Conservation (phyloP, 805 yeast genomes). For the Wickerhamomyces ciferrii region DNA sequence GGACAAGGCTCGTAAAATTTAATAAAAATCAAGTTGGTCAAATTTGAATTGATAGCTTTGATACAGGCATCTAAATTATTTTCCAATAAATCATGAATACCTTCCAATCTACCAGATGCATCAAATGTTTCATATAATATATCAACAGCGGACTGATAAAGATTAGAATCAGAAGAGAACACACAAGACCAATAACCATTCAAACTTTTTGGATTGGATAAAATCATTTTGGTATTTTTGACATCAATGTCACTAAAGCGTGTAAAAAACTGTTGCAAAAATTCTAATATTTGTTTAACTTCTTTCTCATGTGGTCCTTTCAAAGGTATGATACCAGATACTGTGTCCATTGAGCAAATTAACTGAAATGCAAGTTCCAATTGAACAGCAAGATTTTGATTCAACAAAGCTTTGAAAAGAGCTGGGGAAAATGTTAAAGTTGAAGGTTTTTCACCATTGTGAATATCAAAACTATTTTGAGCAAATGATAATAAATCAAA, state of each 20-base stretch:
- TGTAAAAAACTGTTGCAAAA: constrained; percentile 29
- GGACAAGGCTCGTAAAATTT: constrained; percentile 69
- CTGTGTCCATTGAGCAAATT: constrained; percentile 19
- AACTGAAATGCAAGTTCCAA: constrained; percentile 18
- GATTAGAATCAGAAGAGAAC: constrained; percentile 50
- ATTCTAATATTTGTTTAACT: constrained; percentile 22
- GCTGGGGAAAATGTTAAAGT: constrained; percentile 22
- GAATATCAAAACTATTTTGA: constrained; percentile 31
- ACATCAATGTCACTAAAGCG: constrained; percentile 35
- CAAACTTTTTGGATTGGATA: constrained; percentile 38
- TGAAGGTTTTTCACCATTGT: constrained; percentile 25
- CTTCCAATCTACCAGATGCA: constrained; percentile 74
- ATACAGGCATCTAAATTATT: constrained; percentile 41
- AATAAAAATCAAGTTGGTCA: constrained; percentile 39
- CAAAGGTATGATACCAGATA: constrained; percentile 23
- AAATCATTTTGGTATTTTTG: constrained; percentile 29
- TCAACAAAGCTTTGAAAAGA: constrained; percentile 24
- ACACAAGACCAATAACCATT: constrained; percentile 73
- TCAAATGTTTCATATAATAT: constrained; percentile 74
- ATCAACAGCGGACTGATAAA: constrained; percentile 67
- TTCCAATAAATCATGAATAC: constrained; percentile 50
- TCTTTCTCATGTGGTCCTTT: constrained; percentile 21
- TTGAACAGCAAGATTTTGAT: constrained; percentile 18
- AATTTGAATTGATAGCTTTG: constrained; percentile 39
- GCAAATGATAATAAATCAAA: constrained; percentile 43